A percentile compares a stretch with the other conserved stretches of the same genome.
Conservation (phyloP, 768 basidiomycete genomes). For the Xerocomellus dryophilus region DNA sequence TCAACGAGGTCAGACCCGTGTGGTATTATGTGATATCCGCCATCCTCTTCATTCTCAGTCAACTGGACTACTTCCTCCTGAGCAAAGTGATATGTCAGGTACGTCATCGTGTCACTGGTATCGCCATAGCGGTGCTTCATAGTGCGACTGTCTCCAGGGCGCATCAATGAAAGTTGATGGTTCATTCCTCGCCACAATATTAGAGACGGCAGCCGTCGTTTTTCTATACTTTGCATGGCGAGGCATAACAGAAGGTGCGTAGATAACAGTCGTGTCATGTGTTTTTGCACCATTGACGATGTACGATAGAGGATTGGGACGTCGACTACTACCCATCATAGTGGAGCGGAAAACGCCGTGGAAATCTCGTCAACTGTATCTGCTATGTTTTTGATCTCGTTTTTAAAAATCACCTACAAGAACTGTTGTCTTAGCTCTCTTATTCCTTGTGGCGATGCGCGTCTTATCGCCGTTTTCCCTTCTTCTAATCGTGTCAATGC, state of each 20-base stretch:
- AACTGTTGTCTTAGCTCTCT: constrained; percentile 7
- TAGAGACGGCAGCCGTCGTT: constrained; percentile 74
- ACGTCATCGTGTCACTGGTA: constrained; percentile 25
- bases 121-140: constrained; percentile 10
- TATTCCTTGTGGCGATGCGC: constrained; percentile 5
- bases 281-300: constrained; percentile 5
- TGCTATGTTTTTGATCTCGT: constrained; percentile 12
- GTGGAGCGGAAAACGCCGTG: not conserved
- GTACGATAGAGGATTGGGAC: constrained; percentile 47
- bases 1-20: constrained; percentile 79
- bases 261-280: not conserved
- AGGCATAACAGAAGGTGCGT: constrained; percentile 83
- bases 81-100: constrained; percentile 71
- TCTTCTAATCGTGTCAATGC: not conserved
- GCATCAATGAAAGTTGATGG: constrained; percentile 75
- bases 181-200: constrained; percentile 78
- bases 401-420: not conserved
- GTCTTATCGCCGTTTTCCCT: not conserved
- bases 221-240: constrained; percentile 78
- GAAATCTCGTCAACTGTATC: constrained; percentile 8
- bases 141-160: constrained; percentile 38
- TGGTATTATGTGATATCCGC: constrained; percentile 72
- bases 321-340: constrained; percentile 48
- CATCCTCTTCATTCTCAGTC: constrained; percentile 74
- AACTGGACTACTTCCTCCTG: constrained; percentile 82